Evolutionary conservation across 306 rosid species (phyloP).

Genomic region (Glycyrrhiza uralensis): DNA sequence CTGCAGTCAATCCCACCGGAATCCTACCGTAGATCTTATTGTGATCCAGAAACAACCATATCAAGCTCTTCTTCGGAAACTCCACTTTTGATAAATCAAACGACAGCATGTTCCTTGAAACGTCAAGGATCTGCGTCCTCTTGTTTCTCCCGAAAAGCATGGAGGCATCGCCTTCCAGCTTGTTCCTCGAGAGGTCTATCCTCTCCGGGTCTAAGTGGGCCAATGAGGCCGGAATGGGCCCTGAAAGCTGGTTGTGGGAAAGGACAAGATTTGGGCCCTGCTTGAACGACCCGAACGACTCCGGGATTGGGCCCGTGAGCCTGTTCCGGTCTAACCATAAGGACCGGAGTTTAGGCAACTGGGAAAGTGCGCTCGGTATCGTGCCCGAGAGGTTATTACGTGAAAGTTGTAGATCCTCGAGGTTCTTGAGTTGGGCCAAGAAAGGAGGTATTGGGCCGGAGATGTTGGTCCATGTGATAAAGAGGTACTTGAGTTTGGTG

Average conservation of each 20-base stretch:
- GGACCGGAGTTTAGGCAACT: conserved; percentile 21
- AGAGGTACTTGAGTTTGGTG: conserved; percentile 35
- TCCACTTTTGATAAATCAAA: conserved; percentile 47
- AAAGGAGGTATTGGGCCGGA: conserved; percentile 58
- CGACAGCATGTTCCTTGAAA: conserved; percentile 56
- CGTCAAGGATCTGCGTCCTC: conserved; percentile 36
- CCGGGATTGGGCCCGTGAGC: conserved; percentile 50
- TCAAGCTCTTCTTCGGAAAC: conserved; percentile 27
- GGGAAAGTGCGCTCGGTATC: conserved; percentile 47
- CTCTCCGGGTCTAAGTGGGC: conserved; percentile 36
- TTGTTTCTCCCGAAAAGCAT: conserved; percentile 50
- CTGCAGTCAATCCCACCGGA: conserved; percentile 39
- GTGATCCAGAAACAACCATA: conserved; percentile 48
- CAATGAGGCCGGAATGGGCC: conserved; percentile 48
- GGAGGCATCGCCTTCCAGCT: conserved; percentile 65
- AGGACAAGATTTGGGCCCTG: conserved; percentile 23
- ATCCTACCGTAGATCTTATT: conserved; percentile 48
- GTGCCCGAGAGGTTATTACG: conserved; percentile 48
- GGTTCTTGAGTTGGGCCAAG: conserved; percentile 40
- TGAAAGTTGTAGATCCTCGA: conserved; percentile 38
- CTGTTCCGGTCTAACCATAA: conserved; percentile 50
- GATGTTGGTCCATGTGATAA: conserved; percentile 47
- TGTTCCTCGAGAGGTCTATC: conserved; percentile 61
- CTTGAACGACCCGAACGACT: conserved; percentile 43
- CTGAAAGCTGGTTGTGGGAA: conserved; percentile 62